Percentiles rank a stretch among this genome's conserved stretches.
These are phyloP conservation scores for Phaffomyces thermotolerans DNA, from an alignment of 805 yeast species.

Conservation along the genomic window DNA sequence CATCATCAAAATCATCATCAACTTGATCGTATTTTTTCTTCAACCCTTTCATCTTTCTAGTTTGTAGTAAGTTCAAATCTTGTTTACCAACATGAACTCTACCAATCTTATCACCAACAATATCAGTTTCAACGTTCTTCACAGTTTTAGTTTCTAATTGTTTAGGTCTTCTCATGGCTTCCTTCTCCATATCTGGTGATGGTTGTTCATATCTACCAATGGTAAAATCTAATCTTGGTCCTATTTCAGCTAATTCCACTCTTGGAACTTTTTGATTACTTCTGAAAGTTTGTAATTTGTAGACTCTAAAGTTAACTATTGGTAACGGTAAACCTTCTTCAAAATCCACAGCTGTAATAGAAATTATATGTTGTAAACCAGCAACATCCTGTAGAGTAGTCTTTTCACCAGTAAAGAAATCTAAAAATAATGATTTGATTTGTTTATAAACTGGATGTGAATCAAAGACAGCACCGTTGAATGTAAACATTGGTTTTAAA, in stretches of 20 bases:
- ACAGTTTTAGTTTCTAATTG: slow-evolving; percentile 73
- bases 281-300: slow-evolving; percentile 71
- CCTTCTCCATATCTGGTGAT: slow-evolving; percentile 83
- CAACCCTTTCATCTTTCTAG: slow-evolving; percentile 98
- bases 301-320: slow-evolving; percentile 81
- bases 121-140: slow-evolving; percentile 84
- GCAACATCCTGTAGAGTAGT: slow-evolving; percentile 86
- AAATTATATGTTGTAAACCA: slow-evolving; percentile 85
- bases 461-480: slow-evolving; percentile 90
- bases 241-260: slow-evolving; percentile 89
- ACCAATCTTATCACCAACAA: slow-evolving; percentile 95
- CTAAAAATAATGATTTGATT: slow-evolving; percentile 80
- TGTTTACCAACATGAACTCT: slow-evolving; percentile 94
- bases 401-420: slow-evolving; percentile 82
- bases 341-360: slow-evolving; percentile 70
- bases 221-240: slow-evolving; percentile 90
- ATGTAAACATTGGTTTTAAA: slow-evolving; percentile 87
- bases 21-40: slow-evolving; percentile 79
- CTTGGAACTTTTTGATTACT: slow-evolving; percentile 89
- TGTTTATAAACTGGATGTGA: slow-evolving; percentile 81
- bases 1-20: slow-evolving; percentile 45
- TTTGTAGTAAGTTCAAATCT: slow-evolving; percentile 83
- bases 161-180: slow-evolving; percentile 74
- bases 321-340: slow-evolving; percentile 70
- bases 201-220: slow-evolving; percentile 82